Evolutionary conservation across 768 basidiomycete genomes (phyloP), one percentile per base, ranked within the genome.

Genomic region (Cystofilobasidium bisporidii): DNA sequence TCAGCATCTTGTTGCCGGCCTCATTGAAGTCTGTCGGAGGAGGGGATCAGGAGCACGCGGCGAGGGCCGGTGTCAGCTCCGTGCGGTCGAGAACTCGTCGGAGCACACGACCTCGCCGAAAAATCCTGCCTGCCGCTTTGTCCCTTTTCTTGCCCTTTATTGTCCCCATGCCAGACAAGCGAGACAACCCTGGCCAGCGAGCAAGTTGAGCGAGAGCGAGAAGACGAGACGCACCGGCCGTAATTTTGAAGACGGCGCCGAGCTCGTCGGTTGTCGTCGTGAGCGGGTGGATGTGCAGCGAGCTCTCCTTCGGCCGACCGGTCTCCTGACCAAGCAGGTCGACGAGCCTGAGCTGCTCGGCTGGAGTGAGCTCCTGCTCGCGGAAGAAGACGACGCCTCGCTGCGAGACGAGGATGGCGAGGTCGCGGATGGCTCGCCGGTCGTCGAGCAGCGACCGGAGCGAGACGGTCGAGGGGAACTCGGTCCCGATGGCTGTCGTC

Each of bases 321-420:
- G 80, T 76, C 9, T 82, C 75, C 70, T 79, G 75, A 12, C 84
- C 84, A 15, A 85, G 73, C 22, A 78, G 75, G n/a, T 76, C 75
- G 8, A 76, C 82, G 22, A 86, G 81, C 61, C 77, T 72, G 67
- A 80, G 81, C 76, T 85, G 83, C 71, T 84, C 79, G 32, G 79
- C 78, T 48, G 82, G 73, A 4, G 74, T 78, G 61, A 86, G 73
- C 70, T 81, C 79, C 73, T 85, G 84, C 24, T 80, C 77, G 15
- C 81, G 79, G 79, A 86, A 84, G 77, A 86, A 86, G 8, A 85
- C 83, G 56, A 86, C 85, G 3, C 84, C 84, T 38, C 85, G 82
- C 61, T 79, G 59, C 14, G 65, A 67, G 28, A 67, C 72, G 48
- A 84, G 79, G 3, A 79, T 78, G 0, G 84, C 83, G 9, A 85